Evolutionary conservation across 257 asterid species (phyloP).

Genomic region (Solanum rostratum): DNA sequence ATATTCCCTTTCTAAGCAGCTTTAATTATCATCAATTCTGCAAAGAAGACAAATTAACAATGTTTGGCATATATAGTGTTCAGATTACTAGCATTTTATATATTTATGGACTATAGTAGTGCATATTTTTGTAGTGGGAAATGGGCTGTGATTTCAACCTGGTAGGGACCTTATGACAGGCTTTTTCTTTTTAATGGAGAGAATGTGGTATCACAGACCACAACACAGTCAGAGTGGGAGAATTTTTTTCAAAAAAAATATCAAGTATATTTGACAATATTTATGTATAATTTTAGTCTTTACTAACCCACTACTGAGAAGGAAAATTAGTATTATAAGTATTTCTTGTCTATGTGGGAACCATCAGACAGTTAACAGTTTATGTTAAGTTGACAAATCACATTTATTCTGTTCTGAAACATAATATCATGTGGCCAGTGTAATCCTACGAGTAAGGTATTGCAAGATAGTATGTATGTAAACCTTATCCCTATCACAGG

Average conservation of each 20-base stretch:
- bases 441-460: neutral
- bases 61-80: slow-evolving; percentile 11
- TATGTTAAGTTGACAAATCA: neutral
- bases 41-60: slow-evolving; percentile 25
- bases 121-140: slow-evolving; percentile 7
- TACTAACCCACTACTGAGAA: neutral
- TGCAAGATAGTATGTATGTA: rapidly evolving
- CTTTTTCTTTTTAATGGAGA: slow-evolving; percentile 33
- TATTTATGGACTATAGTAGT: neutral
- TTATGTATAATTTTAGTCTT: neutral
- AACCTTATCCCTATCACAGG: no score
- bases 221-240: slow-evolving; percentile 23
- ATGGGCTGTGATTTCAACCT: slow-evolving; percentile 20
- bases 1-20: slow-evolving; percentile 5
- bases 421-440: rapidly evolving
- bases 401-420: neutral
- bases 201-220: slow-evolving; percentile 17
- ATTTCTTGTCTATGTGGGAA: neutral
- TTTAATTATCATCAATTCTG: slow-evolving; percentile 9
- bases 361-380: neutral
- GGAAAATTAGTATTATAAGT: neutral
- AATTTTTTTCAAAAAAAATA: neutral
- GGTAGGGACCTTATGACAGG: slow-evolving; percentile 39
- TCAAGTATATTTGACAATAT: neutral
- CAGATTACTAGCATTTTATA: neutral